A percentile compares a stretch with the other conserved stretches of the same genome.
phyloP scores from a whole-genome alignment of 768 basidiomycete genomes.

The Kondoa subrosea region DNA sequence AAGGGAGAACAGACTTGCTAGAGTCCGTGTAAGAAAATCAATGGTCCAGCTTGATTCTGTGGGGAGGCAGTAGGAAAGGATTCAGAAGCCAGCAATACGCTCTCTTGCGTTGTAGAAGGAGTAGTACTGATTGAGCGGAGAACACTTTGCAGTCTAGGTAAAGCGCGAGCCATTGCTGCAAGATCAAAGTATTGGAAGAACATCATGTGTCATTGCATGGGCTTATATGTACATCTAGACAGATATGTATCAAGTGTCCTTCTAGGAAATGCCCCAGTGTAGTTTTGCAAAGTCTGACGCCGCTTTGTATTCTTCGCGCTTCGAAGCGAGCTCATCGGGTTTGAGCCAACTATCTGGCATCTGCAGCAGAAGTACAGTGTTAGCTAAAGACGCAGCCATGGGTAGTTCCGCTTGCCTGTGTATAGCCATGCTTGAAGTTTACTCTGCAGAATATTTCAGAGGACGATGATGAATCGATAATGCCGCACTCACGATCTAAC shows the following conservation, averaged over 20 bases:
- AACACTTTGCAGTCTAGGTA: background rate
- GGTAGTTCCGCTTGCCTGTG: background rate
- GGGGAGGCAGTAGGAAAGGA: slow-evolving; percentile 9
- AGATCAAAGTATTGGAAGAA: background rate
- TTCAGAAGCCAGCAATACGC: slow-evolving; percentile 10
- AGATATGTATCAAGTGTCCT: too few species aligned
- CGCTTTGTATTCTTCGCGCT: background rate
- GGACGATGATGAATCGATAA: too few species aligned
- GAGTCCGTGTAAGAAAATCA: slow-evolving; percentile 27
- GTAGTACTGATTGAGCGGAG: background rate
- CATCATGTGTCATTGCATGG: too few species aligned
- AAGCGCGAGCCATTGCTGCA: background rate
- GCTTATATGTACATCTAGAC: too few species aligned
- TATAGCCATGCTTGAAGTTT: background rate
- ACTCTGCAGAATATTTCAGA: too few species aligned
- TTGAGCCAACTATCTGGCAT: background rate
- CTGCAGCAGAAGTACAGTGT: background rate
- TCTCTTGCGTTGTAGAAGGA: too few species aligned
- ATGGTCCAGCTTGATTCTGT: slow-evolving; percentile 13
- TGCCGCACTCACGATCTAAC: too few species aligned
- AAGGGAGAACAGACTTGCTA: slow-evolving; percentile 14
- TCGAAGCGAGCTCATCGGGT: background rate
- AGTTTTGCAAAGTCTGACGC: background rate
- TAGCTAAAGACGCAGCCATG: background rate
- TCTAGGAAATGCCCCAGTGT: background rate